These are phyloP conservation scores for Hortaea sp. DNA, from an alignment of 2,329 filamentous ascomycete species.

Conservation along the genomic window DNA sequence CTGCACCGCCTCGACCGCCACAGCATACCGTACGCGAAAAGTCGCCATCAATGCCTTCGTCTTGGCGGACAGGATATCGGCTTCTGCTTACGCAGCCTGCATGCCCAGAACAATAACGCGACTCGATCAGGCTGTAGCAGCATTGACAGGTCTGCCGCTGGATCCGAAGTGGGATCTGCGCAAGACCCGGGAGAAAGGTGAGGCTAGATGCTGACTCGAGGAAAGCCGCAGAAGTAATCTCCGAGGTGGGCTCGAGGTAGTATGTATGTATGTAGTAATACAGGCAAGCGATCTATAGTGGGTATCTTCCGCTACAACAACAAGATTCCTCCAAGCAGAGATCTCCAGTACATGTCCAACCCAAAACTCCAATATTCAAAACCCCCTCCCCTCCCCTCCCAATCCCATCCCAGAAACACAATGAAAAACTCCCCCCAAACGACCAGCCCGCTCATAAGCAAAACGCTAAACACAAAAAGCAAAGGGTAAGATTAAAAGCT, in stretches of 20 bases:
- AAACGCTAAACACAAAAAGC: background rate
- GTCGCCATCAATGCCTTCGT: no score
- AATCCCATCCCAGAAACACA: no score
- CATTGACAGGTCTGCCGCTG: no score
- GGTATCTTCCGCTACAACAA: conserved; percentile 1
- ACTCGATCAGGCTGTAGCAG: no score
- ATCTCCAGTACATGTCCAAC: background rate
- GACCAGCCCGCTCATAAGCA: background rate
- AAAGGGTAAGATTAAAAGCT: conserved; percentile 22
- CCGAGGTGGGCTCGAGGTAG: background rate
- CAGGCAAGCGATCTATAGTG: background rate
- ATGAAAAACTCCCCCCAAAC: background rate
- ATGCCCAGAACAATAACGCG: no score
- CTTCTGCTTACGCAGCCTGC: no score
- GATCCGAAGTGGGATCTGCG: no score
- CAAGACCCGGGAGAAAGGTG: no score
- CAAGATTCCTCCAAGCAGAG: background rate
- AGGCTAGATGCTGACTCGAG: background rate
- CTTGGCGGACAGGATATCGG: no score
- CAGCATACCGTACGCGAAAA: no score
- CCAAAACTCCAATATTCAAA: background rate
- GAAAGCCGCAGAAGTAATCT: background rate
- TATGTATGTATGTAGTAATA: background rate
- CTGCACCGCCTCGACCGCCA: no score
- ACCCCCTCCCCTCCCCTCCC: no score